Conservation (phyloP, 2,329 filamentous ascomycete species). For the Simplicillium sp. region DNA sequence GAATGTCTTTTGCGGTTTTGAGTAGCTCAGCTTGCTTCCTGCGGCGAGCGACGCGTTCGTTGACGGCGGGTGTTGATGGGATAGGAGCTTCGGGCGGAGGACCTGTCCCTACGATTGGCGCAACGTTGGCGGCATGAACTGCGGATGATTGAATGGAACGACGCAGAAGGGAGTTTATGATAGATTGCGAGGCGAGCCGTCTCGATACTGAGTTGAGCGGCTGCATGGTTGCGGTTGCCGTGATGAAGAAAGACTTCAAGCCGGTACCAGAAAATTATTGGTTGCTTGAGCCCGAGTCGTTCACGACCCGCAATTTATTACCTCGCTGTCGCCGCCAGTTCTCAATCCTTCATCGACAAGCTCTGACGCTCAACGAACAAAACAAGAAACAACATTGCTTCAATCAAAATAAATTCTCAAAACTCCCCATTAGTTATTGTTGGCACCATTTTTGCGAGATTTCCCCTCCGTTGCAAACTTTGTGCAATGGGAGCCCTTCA, state of each 20-base stretch:
- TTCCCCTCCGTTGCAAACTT: too few species aligned
- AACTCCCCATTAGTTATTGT: too few species aligned
- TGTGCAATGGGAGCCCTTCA: too few species aligned
- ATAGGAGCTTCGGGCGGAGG: conserved; percentile 49
- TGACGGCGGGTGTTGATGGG: conserved; percentile 28
- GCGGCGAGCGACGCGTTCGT: conserved; percentile 38
- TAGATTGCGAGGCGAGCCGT: conserved; percentile 19
- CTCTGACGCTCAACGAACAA: too few species aligned
- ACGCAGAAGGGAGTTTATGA: conserved; percentile 8
- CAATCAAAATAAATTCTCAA: too few species aligned
- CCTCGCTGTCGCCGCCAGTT: too few species aligned
- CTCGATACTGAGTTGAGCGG: conserved; percentile 27
- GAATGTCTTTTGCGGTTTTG: conserved; percentile 38
- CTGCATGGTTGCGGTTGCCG: conserved; percentile 26
- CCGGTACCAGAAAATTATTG: conserved; percentile 7
- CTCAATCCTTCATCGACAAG: too few species aligned
- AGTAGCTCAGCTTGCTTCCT: conserved; percentile 46
- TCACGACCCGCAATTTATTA: too few species aligned
- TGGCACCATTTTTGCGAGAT: too few species aligned
- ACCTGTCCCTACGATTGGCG: conserved; percentile 44
- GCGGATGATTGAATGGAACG: conserved; percentile 22
- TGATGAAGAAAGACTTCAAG: conserved; percentile 6
- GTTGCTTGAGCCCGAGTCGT: conserved; percentile 1
- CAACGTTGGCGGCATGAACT: conserved; percentile 33
- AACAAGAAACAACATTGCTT: too few species aligned